Evolutionary conservation across 2,329 filamentous ascomycete species (phyloP), one percentile per base, ranked within the genome.

Genomic region (Sclerotinia sclerotiorum): DNA sequence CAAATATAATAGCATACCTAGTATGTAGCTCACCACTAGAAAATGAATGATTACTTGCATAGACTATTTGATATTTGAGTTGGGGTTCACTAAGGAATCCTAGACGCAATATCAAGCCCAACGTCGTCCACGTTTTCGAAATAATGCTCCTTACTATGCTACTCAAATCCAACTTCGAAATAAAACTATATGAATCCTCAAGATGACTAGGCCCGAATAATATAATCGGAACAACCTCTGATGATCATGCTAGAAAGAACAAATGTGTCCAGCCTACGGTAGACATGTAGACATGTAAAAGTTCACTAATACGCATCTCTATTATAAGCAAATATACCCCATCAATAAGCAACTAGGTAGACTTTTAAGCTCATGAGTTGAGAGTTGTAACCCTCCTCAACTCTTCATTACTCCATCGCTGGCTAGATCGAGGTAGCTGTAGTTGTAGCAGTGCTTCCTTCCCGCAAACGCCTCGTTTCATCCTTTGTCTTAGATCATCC

Each of bases 321-420:
- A 42, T 63, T 63, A n/a, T 4, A 39, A 42, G 5, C 2, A 42
- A 39, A 42, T 15, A 24, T 42, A 17, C 32, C 15, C 21, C n/a
- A 17, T 32, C 15, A 63, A 3, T n/a, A 63, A 3, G 17, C 8
- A 6, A 17, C 32, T 24, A 24, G 32, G 21, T 19, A 24, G n/a
- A 21, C 32, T 63, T 48, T 39, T 63, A 15, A n/a, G 8, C n/a
- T 27, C 32, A 42, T 42, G 32, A 24, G 21, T 58, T 42, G n/a
- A 51, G 15, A 27, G 29, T 51, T 63, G 46, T 51, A 51, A 39
- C 2, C 60, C 10, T 39, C n/a, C 11, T 24, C 13, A 39, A 51
- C 2, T 62, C 46, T 63, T 39, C 60, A 51, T 63, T 63, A 51
- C 39, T 42, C 51, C 29, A 39, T 51, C 29, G 60, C n/a, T 63